These are phyloP conservation scores for Xerocomellus intermedius DNA, from an alignment of 768 basidiomycete genomes.

Conservation along the genomic window DNA sequence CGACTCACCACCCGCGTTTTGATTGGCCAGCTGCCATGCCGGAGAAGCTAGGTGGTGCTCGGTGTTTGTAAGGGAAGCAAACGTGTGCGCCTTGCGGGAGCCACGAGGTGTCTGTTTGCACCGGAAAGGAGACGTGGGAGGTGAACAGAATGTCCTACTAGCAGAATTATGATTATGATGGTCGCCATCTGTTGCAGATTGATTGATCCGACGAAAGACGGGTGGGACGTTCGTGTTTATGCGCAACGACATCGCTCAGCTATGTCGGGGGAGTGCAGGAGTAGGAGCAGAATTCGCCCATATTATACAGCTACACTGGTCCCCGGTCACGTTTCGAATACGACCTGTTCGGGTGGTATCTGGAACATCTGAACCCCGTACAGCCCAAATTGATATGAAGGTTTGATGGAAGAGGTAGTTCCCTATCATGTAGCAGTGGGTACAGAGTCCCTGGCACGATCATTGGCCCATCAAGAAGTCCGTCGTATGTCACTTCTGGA, in stretches of 20 bases:
- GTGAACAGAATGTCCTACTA: constrained; percentile 14
- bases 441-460: constrained; percentile 19
- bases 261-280: constrained; percentile 8
- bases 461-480: constrained; percentile 8
- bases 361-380: constrained; percentile 5
- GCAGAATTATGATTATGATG: constrained; percentile 9
- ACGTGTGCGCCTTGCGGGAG: constrained; percentile 33
- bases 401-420: constrained; percentile 6
- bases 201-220: constrained; percentile 17
- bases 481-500: constrained; percentile 5
- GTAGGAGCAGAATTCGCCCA: constrained; percentile 6
- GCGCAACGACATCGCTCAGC: constrained; percentile 28
- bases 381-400: constrained; percentile 17
- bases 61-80: constrained; percentile 33
- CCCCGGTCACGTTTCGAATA: constrained; percentile 28
- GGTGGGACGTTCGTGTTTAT: constrained; percentile 31
- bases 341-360: constrained; percentile 11
- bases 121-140: constrained; percentile 21
- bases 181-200: constrained; percentile 17
- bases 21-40: constrained; percentile 26
- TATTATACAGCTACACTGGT: constrained; percentile 21
- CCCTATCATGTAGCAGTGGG: constrained; percentile 16
- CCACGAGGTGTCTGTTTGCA: constrained; percentile 28
- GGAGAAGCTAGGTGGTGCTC: constrained; percentile 30
- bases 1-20: constrained; percentile 28